Percentiles rank a stretch among this genome's conserved stretches.
Conservation (phyloP, 495 filamentous ascomycete genomes). For the Letharia lupina region DNA sequence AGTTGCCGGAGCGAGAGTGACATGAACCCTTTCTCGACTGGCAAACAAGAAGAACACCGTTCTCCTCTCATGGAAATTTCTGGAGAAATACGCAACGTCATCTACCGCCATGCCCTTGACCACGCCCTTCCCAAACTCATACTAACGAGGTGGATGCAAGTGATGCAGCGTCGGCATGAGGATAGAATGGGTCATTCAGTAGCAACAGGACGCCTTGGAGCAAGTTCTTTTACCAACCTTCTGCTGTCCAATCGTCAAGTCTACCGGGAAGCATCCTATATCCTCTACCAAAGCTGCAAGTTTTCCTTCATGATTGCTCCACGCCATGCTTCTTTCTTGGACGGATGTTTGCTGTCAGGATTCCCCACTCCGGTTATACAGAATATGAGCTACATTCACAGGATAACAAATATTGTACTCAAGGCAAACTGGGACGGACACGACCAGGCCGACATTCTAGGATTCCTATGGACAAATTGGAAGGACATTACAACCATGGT, state of each 20-base stretch:
- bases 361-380: background rate
- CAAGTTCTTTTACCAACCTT: background rate
- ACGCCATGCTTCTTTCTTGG: background rate
- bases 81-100: background rate
- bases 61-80: background rate
- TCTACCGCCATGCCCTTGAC: background rate
- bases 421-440: background rate
- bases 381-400: background rate
- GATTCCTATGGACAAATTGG: background rate
- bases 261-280: background rate
- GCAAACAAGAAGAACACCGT: background rate
- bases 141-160: background rate
- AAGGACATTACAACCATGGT: background rate
- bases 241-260: slow-evolving; percentile 1
- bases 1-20: too few species aligned
- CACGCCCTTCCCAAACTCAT: background rate
- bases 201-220: background rate
- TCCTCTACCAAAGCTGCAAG: background rate
- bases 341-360: background rate
- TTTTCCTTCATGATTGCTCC: background rate
- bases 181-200: background rate
- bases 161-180: background rate
- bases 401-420: background rate
- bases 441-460: background rate
- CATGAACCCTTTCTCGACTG: background rate